These are phyloP conservation scores for Piper betle DNA, from an alignment of 164 flowering plant genomes.

Conservation along the genomic window DNA sequence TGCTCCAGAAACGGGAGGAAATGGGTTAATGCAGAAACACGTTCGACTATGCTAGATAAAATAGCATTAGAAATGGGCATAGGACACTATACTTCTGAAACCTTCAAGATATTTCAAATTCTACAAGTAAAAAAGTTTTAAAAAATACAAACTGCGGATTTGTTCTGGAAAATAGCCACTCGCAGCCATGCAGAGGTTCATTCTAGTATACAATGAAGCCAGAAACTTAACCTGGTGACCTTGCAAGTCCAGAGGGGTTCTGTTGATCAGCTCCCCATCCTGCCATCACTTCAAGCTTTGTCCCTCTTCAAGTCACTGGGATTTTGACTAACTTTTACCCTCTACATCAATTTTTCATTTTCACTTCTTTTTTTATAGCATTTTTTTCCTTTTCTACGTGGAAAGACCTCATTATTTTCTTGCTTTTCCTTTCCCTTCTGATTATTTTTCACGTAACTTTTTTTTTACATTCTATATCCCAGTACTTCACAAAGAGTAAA, in stretches of 20 bases:
- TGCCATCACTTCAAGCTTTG: neutral
- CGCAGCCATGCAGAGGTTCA: conserved; percentile 4
- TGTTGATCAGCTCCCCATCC: neutral
- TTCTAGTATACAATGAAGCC: neutral
- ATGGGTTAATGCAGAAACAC: no score
- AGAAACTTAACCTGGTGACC: neutral
- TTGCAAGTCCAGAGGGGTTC: neutral
- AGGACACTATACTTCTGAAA: no score
- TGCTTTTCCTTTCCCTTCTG: conserved; percentile 1
- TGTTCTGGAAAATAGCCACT: conserved; percentile 16
- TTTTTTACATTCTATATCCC: neutral
- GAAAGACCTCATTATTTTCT: neutral
- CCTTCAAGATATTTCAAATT: no score
- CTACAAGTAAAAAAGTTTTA: no score
- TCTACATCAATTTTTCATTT: neutral
- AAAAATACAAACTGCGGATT: no score
- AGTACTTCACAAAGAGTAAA: neutral
- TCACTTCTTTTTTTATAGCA: conserved; percentile 2
- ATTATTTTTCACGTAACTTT: neutral
- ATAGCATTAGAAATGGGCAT: no score
- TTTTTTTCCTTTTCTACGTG: neutral
- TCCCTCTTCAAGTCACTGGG: neutral
- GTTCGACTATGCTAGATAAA: no score
- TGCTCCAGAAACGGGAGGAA: no score
- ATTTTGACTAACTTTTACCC: neutral